Base-by-base conservation (phyloP, 2,329 filamentous ascomycete genomes). In the Beauveria sp. region DNA sequence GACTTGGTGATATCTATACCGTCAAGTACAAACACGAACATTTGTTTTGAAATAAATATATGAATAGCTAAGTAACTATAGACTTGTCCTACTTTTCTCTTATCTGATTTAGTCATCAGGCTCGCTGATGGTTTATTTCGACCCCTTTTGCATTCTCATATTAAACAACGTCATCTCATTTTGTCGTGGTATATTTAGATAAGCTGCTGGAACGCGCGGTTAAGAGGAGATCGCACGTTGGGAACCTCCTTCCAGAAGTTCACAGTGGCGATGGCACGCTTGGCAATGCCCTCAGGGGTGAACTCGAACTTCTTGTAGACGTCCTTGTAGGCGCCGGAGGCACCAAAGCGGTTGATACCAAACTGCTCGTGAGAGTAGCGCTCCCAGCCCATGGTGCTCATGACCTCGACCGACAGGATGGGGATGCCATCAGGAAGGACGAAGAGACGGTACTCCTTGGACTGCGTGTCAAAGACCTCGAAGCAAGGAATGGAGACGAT, bases 261-360 rank as follows among this genome's bases (percentile, higher is more conserved):
- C 72, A 98, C 81, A 66, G 95, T 99, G 69, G 89, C 88, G 66
- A 91, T 77, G 64, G 93, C 95, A 71, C 95, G 92, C 89, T 98
- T 97, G 80, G 90, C 83, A 75, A 99, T 90, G 67, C 95, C 95
- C 79, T 96, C 93, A 59, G 95, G 90, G 55, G 93, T 99, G 83
- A 99, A 98, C 79, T 98, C 95, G 80, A 99, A 99, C 86, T 97
- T 98, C 90, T 90, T 89, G 86, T 99, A 99, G 64, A 99, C 92
- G 72, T 98, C 88, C 88, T 93, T 93, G 84, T 98, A 98, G 68
- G 93, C 89, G 72, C 93, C 95, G 61, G 91, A 96, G 68, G 93
- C 93, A 86, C 95, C 95, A 78, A 99, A 99, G 75, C 95, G 87
- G 89, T 99, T 99, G 68, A 99, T 87, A 75, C 95, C 95, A 73